Conservation (phyloP, 768 basidiomycete genomes). For the Guyanaporus albipodus region DNA sequence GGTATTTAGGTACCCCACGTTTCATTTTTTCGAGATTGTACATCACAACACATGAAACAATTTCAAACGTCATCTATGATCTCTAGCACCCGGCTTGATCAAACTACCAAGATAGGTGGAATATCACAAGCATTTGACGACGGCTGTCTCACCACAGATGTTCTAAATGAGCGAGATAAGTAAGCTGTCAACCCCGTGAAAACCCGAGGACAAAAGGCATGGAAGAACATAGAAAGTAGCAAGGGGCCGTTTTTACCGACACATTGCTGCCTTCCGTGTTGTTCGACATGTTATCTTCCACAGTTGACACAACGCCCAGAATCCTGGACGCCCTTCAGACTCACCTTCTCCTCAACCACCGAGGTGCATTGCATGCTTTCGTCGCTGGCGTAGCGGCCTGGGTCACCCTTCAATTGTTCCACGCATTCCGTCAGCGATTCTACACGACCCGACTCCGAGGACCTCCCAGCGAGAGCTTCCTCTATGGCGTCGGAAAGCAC, state of each 20-base stretch:
- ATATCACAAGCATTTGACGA: too few species aligned
- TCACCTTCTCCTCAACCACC: not conserved
- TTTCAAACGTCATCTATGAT: too few species aligned
- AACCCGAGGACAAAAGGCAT: too few species aligned
- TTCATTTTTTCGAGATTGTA: too few species aligned
- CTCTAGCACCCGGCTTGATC: too few species aligned
- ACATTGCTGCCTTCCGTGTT: not conserved
- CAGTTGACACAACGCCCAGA: not conserved
- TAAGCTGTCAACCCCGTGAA: too few species aligned
- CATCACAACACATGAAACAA: too few species aligned
- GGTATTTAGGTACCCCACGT: too few species aligned
- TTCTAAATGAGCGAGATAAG: too few species aligned
- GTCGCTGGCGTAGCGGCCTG: not conserved
- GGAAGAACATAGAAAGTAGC: too few species aligned
- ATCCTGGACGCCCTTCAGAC: not conserved
- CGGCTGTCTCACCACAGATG: too few species aligned
- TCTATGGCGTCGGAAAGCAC: constrained; percentile 16
- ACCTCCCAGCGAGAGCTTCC: constrained; percentile 15
- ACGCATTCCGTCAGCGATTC: not conserved
- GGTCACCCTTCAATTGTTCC: constrained; percentile 6
- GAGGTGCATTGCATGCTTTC: not conserved
- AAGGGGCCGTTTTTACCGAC: not conserved
- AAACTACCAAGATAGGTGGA: too few species aligned
- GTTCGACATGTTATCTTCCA: not conserved
- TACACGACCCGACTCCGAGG: constrained; percentile 17